Evolutionary conservation across 495 filamentous ascomycete genomes (phyloP).

Genomic region (Daldinia vernicosa): DNA sequence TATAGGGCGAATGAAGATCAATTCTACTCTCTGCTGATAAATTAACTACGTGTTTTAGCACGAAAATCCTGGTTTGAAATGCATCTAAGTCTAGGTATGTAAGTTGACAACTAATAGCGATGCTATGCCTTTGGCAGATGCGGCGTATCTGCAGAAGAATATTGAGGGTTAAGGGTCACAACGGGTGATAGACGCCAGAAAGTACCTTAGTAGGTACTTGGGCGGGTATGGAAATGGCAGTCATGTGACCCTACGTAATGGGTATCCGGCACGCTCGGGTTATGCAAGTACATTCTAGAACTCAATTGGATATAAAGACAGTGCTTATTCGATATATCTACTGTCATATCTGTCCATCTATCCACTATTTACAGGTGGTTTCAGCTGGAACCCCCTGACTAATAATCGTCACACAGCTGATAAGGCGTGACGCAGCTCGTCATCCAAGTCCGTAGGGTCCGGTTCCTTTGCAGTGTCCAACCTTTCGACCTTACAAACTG

Average conservation of each 20-base stretch:
- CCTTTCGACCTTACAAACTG: neutral
- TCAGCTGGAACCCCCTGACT: slow-evolving; percentile 1
- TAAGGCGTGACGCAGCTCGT: slow-evolving; percentile 24
- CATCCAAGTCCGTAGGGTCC: slow-evolving; percentile 29
- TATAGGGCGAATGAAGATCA: neutral
- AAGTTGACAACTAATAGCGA: neutral
- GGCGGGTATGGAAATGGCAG: neutral
- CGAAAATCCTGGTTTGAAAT: too few relatives aligned
- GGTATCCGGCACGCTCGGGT: slow-evolving; percentile 21
- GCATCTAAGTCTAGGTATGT: too few relatives aligned
- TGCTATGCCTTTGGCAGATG: neutral
- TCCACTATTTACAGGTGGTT: neutral
- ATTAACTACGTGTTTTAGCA: too few relatives aligned
- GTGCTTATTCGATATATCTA: neutral
- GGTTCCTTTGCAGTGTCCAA: neutral
- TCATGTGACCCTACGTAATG: slow-evolving; percentile 33
- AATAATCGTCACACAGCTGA: slow-evolving; percentile 7
- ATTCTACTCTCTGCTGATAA: too few relatives aligned
- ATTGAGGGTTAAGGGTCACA: too few relatives aligned
- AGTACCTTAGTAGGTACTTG: neutral
- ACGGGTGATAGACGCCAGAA: too few relatives aligned
- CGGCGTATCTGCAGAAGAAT: neutral
- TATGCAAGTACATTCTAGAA: slow-evolving; percentile 26
- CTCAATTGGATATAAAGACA: neutral
- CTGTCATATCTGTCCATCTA: neutral